phyloP scores from a whole-genome alignment of 306 rosid species.

The Vigna unguiculata region DNA sequence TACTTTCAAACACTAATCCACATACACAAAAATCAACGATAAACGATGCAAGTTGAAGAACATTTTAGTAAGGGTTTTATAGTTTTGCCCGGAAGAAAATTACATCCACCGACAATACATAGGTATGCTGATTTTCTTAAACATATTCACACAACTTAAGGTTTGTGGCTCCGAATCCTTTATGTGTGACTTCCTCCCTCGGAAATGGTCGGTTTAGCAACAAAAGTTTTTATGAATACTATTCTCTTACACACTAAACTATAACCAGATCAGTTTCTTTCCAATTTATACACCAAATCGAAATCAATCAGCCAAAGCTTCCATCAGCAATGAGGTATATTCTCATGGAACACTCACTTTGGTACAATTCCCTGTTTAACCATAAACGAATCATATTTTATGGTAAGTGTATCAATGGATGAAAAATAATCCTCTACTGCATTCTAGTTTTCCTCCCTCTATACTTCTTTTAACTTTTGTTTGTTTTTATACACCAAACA shows the following conservation, averaged over 20 bases:
- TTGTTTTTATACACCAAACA: too few species aligned
- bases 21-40: neutral
- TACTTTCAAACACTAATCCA: neutral
- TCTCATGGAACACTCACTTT: neutral
- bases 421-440: neutral
- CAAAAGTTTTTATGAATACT: neutral
- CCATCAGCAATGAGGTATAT: neutral
- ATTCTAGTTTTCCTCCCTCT: neutral
- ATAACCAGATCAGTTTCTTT: neutral
- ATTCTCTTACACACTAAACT: slow-evolving; percentile 12
- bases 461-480: too few species aligned
- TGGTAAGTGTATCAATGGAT: neutral
- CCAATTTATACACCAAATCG: neutral
- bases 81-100: slow-evolving; percentile 8
- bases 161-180: slow-evolving; percentile 8
- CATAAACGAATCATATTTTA: neutral
- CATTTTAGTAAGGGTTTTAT: neutral
- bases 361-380: neutral
- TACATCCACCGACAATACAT: slow-evolving; percentile 29
- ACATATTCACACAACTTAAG: neutral
- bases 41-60: neutral
- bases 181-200: neutral
- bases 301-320: neutral
- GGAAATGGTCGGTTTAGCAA: neutral
- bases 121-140: neutral